Base-by-base conservation (phyloP, 78 protist species). In the Protostelium mycophagum region DNA sequence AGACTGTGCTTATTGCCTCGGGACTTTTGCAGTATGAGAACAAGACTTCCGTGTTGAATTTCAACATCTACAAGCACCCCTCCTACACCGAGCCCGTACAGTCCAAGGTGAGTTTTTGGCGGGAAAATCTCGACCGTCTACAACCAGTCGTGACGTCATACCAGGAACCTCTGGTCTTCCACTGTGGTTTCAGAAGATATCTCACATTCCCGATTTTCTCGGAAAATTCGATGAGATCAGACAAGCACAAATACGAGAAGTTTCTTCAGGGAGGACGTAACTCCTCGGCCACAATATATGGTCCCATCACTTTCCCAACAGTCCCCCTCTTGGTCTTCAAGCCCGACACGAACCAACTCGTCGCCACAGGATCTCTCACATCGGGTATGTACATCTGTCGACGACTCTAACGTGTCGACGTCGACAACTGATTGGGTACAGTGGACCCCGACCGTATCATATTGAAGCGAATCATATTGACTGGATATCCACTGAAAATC, bases 361-460 rank as follows among this genome's bases (percentile, higher is more conserved):
- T 97, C 0, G 97, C 97, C 87, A 85, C 94, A 0, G 98, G 98
- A 37, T n/a, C 92, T 31, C 95, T 95, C 88, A 84, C 85, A 25
- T 51, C 73, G 16, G 73, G 73, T 83, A 34, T 1, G 89, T 1
- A 36, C 93, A 0, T 1, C 16, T 5, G 87, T 25, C 1, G 83
- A 85, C 37, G n/a, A 93, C 94, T n/a, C n/a, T n/a, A n/a, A 28
- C 16, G 85, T 1, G 98, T 96, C 25, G 0, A 83, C 16, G 38
- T 95, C 28, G 38, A 37, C 73, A 51, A 16, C 73, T 51, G 73
- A 51, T 16, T 25, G 73, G 16, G n/a, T 25, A 10, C 86, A 31
- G 90, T 90, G 36, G 87, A 99, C 87, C 99, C 99, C 35, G 97
- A 98, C 89, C 91, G 98, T 28, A 36, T 99, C 73, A 86, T 97